A percentile compares a stretch with the other conserved stretches of the same genome.
Conservation (phyloP, 768 basidiomycete species). For the Filobasidium wieringae region DNA sequence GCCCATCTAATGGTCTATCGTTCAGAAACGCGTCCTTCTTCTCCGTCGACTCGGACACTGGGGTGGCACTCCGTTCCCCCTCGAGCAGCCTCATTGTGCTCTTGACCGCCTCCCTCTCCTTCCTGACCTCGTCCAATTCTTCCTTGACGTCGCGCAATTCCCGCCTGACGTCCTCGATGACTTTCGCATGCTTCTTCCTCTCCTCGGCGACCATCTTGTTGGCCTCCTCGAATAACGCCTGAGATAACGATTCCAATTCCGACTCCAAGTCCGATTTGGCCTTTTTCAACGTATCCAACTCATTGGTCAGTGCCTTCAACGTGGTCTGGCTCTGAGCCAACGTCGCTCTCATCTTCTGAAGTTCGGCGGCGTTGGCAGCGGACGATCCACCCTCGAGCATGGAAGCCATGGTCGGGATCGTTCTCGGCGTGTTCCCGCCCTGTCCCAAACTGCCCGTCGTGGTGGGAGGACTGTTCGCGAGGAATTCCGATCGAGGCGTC, state of each 20-base stretch:
- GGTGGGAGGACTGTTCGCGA: not conserved
- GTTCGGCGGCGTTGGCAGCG: constrained; percentile 3
- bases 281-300: constrained; percentile 32
- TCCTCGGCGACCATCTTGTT: constrained; percentile 41
- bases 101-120: constrained; percentile 17
- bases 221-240: constrained; percentile 39
- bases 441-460: not conserved
- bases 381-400: not conserved
- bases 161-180: constrained; percentile 27
- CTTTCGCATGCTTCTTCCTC: constrained; percentile 24
- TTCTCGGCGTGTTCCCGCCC: constrained; percentile 3
- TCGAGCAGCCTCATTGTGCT: constrained; percentile 9
- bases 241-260: constrained; percentile 35
- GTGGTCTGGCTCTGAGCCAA: constrained; percentile 1
- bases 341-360: constrained; percentile 3
- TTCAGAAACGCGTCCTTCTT: not conserved
- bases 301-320: constrained; percentile 14
- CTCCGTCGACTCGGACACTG: not conserved
- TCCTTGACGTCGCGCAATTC: constrained; percentile 23
- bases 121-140: constrained; percentile 18
- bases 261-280: constrained; percentile 38
- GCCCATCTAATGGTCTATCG: not conserved
- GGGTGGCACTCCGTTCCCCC: constrained; percentile 7
- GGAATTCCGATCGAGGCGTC: not conserved
- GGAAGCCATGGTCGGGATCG: not conserved